These are phyloP conservation scores for Trichosanthes truncata DNA, from an alignment of 306 rosid species.

Conservation along the genomic window DNA sequence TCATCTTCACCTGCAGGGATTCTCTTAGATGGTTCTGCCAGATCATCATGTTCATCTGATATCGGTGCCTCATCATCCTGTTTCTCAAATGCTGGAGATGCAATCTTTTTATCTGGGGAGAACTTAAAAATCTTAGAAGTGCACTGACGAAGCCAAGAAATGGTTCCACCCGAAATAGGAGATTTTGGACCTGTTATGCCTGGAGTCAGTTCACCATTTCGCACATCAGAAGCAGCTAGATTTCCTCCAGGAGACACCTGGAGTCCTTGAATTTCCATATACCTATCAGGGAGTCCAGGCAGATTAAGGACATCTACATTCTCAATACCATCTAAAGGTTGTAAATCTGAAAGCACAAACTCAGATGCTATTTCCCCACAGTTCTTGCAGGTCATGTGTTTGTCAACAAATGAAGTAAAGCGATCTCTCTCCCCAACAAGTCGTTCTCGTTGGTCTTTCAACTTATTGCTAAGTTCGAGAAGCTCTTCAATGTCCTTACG, in stretches of 20 bases:
- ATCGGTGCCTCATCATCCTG: slow-evolving; percentile 26
- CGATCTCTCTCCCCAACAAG: slow-evolving; percentile 65
- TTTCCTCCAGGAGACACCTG: slow-evolving; percentile 30
- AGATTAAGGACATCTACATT: slow-evolving; percentile 49
- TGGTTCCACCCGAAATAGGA: slow-evolving; percentile 57
- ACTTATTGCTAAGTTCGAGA: slow-evolving; percentile 56
- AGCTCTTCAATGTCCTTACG: slow-evolving; percentile 75
- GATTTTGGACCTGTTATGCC: slow-evolving; percentile 29
- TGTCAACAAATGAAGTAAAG: slow-evolving; percentile 58
- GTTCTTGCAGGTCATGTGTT: slow-evolving; percentile 52
- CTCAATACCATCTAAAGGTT: slow-evolving; percentile 47
- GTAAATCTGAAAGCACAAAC: slow-evolving; percentile 62
- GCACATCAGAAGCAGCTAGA: slow-evolving; percentile 29
- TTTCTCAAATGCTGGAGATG: slow-evolving; percentile 33
- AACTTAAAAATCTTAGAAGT: slow-evolving; percentile 72
- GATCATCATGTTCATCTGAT: slow-evolving; percentile 21
- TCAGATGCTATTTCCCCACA: slow-evolving; percentile 69
- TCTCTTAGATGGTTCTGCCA: slow-evolving; percentile 32
- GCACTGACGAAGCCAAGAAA: slow-evolving; percentile 88
- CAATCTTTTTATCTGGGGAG: slow-evolving; percentile 51
- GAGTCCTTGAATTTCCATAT: slow-evolving; percentile 16
- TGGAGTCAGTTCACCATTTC: slow-evolving; percentile 34
- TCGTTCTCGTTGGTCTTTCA: slow-evolving; percentile 65
- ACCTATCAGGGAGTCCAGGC: slow-evolving; percentile 37
- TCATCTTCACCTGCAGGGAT: slow-evolving; percentile 44